Evolutionary conservation across 2,329 filamentous ascomycete genomes (phyloP).

Genomic region (Penicillium sclerotiorum): DNA sequence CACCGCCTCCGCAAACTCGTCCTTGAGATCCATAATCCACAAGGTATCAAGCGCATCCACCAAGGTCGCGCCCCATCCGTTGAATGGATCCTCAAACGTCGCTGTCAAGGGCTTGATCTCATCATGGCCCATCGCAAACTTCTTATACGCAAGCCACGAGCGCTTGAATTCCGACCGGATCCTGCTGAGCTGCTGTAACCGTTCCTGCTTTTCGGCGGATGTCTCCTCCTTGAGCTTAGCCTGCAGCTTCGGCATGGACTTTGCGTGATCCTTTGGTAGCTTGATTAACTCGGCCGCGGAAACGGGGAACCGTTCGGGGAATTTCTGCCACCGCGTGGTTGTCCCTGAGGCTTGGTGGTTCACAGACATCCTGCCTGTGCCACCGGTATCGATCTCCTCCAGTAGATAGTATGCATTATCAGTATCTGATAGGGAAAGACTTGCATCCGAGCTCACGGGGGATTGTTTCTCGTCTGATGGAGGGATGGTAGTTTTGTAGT

Average conservation of each 20-base stretch:
- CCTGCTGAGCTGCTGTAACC: constrained; percentile 64
- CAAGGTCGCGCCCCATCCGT: constrained; percentile 85
- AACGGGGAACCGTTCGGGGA: constrained; percentile 76
- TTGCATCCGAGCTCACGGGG: neutral
- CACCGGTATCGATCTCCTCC: constrained; percentile 33
- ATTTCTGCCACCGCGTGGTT: constrained; percentile 71
- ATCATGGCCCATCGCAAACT: constrained; percentile 81
- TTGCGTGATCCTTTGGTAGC: constrained; percentile 72
- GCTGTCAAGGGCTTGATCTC: constrained; percentile 76
- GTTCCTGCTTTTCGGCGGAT: constrained; percentile 60
- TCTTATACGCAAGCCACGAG: constrained; percentile 81
- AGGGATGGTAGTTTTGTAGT: neutral
- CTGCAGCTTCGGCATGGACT: constrained; percentile 76
- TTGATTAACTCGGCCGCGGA: constrained; percentile 69
- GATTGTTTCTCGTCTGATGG: neutral
- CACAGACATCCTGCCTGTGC: constrained; percentile 38
- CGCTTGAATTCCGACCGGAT: constrained; percentile 76
- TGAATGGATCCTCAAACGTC: constrained; percentile 75
- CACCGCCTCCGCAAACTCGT: constrained; percentile 79
- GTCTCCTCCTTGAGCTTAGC: constrained; percentile 68
- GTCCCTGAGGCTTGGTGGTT: constrained; percentile 26
- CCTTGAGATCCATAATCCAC: constrained; percentile 79
- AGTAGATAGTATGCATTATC: neutral
- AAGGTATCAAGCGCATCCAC: constrained; percentile 82
- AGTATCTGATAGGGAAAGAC: neutral